A percentile compares a stretch with the other conserved stretches of the same genome.
These are phyloP conservation scores for Penicillium herquei DNA, from an alignment of 495 filamentous ascomycete species.

Conservation along the genomic window DNA sequence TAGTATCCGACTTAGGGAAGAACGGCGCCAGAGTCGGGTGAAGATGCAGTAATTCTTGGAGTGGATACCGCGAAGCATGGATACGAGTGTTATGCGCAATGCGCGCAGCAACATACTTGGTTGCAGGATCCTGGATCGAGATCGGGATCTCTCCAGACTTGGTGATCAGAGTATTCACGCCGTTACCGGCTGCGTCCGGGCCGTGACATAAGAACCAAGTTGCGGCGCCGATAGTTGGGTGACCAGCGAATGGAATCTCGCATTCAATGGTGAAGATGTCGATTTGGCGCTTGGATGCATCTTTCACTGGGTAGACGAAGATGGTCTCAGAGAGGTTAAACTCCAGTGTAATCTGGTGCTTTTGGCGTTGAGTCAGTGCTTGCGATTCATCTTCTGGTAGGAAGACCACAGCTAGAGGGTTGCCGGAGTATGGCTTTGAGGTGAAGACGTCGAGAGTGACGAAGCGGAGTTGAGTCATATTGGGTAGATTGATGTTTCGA, in stretches of 20 bases:
- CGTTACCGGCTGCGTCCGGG: constrained; percentile 27
- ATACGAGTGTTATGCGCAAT: constrained; percentile 68
- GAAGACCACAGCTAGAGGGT: constrained; percentile 43
- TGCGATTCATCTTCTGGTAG: constrained; percentile 25
- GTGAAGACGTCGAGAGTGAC: constrained; percentile 48
- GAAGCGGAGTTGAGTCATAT: constrained; percentile 32
- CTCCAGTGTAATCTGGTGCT: constrained; percentile 62
- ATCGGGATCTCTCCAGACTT: constrained; percentile 63
- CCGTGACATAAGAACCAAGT: constrained; percentile 47
- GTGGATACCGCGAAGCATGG: constrained; percentile 42
- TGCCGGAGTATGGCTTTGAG: constrained; percentile 35
- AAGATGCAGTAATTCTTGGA: constrained; percentile 31
- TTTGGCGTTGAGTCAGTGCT: constrained; percentile 36
- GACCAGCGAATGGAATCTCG: constrained; percentile 75
- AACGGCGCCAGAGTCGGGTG: constrained; percentile 30
- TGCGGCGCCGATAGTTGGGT: constrained; percentile 72
- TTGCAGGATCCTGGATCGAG: constrained; percentile 19
- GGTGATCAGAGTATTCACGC: constrained; percentile 46
- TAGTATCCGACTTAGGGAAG: constrained; percentile 7
- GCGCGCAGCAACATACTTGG: constrained; percentile 41
- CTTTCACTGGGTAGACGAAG: constrained; percentile 57
- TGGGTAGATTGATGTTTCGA: not conserved
- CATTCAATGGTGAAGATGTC: constrained; percentile 66
- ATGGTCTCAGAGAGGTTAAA: constrained; percentile 87
- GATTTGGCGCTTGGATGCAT: constrained; percentile 41